Percentiles rank a stretch among this genome's conserved stretches.
Conservation (phyloP, 1,284 basidiomycete species). For the Flammula alnicola region DNA sequence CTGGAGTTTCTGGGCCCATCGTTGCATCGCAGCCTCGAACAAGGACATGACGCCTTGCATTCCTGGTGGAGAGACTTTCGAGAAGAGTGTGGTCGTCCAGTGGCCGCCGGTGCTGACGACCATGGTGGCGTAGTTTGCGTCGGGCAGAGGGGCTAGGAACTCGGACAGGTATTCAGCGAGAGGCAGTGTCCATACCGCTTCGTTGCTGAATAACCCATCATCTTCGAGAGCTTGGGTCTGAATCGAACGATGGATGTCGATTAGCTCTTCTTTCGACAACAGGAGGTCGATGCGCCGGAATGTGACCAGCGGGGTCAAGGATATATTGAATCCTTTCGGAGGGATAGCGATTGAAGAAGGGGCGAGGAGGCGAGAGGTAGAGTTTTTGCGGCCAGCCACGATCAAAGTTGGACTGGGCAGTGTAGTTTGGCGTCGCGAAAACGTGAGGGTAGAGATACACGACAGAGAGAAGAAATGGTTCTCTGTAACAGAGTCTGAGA, state of each 20-base stretch:
- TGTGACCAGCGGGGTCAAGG: conserved; percentile 60
- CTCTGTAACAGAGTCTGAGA: conserved; percentile 65
- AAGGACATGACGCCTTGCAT: conserved; percentile 57
- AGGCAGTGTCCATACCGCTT: conserved; percentile 55
- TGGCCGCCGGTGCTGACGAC: conserved; percentile 67
- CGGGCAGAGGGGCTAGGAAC: conserved; percentile 50
- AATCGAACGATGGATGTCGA: conserved; percentile 44
- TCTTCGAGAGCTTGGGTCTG: conserved; percentile 30
- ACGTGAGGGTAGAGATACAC: conserved; percentile 68
- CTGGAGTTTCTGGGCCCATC: conserved; percentile 59
- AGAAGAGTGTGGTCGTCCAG: conserved; percentile 64
- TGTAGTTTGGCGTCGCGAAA: conserved; percentile 63
- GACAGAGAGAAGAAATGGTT: conserved; percentile 75
- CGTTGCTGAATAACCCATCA: conserved; percentile 56
- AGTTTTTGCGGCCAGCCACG: conserved; percentile 67
- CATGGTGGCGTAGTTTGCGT: conserved; percentile 60
- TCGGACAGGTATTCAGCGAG: conserved; percentile 55
- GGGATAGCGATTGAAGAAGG: conserved; percentile 45
- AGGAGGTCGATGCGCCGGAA: conserved; percentile 69
- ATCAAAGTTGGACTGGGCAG: conserved; percentile 55
- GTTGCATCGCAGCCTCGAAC: conserved; percentile 56
- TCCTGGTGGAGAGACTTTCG: conserved; percentile 43
- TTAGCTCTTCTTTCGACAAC: conserved; percentile 53
- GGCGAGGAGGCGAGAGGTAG: conserved; percentile 59
- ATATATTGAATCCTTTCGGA: conserved; percentile 57